Base-by-base conservation (phyloP, 2,329 filamentous ascomycete species). In the Corynespora cassiicola region DNA sequence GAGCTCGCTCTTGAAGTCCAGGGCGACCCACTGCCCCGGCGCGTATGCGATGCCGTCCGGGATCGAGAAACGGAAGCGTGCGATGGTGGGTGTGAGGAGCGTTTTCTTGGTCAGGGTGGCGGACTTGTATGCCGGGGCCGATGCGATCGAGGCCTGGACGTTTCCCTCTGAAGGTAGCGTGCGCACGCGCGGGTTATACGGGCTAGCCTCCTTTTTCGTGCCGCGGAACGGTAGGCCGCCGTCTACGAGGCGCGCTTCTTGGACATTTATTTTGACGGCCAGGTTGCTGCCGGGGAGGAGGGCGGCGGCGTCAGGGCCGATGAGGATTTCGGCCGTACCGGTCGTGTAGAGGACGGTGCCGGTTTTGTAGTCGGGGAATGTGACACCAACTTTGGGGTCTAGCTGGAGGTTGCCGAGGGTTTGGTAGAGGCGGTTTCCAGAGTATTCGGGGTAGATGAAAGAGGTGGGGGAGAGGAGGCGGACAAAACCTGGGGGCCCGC, bases 341-440 rank as follows among this genome's bases (percentile, higher is more conserved):
- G 88, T 92, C 5, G 85, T 66, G 63, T 92, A 92, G 2, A 95
- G 74, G 5, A 87, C 82, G 55, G 88, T 74, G 2, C 86, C 86
- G 0, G 81, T 87, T 4, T 79, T 77, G 56, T 88, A 92, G 61
- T 91, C 82, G 0, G 89, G 88, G 22, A 95, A 77, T 3, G 80
- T 81, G 31, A 92, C 65, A 3, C 90, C 88, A 3, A 87, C 80
- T 12, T 73, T 70, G 0, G 88, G 87, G 20, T 84, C 85, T 6
- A 78, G 68, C 24, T 78, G 73, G 10, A 95, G 72, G 58, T 95
- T 95, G 1, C 90, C 90, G 0, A 95, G 76, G 0, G 86, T 88
- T 64, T 95, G 89, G 55, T 95, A 95, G 0, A 94, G 71, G 11
- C 88, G 75, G 64, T 95, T 95, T 6, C 90, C 90, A 1, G 86